Evolutionary conservation across 2,329 filamentous ascomycete species (phyloP).

Genomic region (Byssoonygena ceratinophila): DNA sequence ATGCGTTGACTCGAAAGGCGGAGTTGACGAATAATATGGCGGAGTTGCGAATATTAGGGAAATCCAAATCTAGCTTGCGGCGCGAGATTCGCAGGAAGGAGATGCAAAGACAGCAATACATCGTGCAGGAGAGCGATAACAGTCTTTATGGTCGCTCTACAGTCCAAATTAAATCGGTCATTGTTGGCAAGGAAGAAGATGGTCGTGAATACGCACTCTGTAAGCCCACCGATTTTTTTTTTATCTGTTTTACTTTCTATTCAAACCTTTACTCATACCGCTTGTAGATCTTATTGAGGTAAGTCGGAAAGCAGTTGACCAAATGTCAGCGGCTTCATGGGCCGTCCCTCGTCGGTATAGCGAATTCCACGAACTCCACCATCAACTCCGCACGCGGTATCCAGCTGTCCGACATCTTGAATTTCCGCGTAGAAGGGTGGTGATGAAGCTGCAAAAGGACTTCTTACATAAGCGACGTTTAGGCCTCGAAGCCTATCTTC

Average conservation of each 20-base stretch:
- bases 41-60: conserved; percentile 80
- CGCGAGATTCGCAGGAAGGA: conserved; percentile 89
- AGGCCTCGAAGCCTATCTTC: conserved; percentile 75
- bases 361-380: conserved; percentile 92
- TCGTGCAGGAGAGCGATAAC: conserved; percentile 95
- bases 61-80: conserved; percentile 86
- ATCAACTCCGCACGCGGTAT: conserved; percentile 73
- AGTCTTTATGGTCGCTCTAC: conserved; percentile 86
- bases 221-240: conserved; percentile 28
- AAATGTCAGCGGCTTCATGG: conserved; percentile 96
- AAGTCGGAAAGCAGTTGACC: conserved; percentile 76
- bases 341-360: conserved; percentile 85
- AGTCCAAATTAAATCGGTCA: conserved; percentile 81
- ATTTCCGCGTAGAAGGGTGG: conserved; percentile 80
- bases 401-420: conserved; percentile 80
- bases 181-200: conserved; percentile 83
- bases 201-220: conserved; percentile 86
- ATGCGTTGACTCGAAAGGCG: conserved; percentile 84
- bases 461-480: conserved; percentile 81
- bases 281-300: conserved; percentile 70
- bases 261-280: neutral
- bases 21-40: conserved; percentile 95
- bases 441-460: conserved; percentile 93
- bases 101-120: conserved; percentile 90
- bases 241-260: conserved; percentile 34